Base-by-base conservation (phyloP, 805 yeast genomes). In the Yarrowia hollandica region DNA sequence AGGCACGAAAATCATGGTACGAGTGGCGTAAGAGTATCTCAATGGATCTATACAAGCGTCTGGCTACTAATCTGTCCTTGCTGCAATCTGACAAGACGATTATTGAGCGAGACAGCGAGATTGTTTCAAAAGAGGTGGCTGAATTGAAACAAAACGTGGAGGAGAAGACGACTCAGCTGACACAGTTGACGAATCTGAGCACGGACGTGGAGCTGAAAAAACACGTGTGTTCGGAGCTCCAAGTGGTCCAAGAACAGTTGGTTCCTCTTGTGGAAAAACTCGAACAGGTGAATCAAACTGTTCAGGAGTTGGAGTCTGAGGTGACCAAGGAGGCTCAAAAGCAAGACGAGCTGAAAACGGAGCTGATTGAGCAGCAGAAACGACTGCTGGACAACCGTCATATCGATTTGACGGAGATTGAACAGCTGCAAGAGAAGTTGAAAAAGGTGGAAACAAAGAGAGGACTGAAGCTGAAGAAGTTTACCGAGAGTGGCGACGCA, bases 11-110 rank as follows among this genome's bases (percentile, higher is more conserved):
- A 11, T 34, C 58, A 18, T 52, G 58, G 58, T 52, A 52, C 44
- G 25, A 35, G 7, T 52, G 58, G 58, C 58, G 58, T 11, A 48
- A 33, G 30, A 33, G 39, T n/a, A 48, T 48, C 22, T 26, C 39
- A 15, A 33, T 33, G 11, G 55, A 48, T 15, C n/a, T 48, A 21
- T 31, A 22, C 30, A 48, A 48, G n/a, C 38, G 39, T 7, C 30
- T 48, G 21, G 39, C 22, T 31, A 33, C 39, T 6, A 48, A 48
- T 15, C 26, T 38, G 4, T 21, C 22, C 5, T 9, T 33, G 3
- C 11, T 48, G 30, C 22, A 21, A 2, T 31, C 55, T 4, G 55
- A 48, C 14, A 11, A 15, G 55, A n/a, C 4, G 3, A 7, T 22
- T 33, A 12, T 48, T 12, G 55, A 48, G 2, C 15, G 12, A 22